Evolutionary conservation across 768 basidiomycete genomes (phyloP).

Genomic region (Antrodiella citrinella): DNA sequence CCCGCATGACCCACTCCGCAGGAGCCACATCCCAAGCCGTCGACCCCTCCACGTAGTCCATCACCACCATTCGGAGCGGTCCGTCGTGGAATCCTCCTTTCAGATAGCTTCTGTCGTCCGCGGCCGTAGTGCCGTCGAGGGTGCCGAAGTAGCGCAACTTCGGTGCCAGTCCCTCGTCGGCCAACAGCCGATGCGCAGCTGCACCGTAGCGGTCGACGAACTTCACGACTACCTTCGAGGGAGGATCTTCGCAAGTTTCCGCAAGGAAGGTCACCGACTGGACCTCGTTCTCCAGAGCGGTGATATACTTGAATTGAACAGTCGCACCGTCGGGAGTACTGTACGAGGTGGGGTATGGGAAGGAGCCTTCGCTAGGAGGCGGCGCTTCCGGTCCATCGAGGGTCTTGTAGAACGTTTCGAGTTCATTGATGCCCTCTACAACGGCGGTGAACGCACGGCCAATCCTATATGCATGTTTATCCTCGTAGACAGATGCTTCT

Average conservation of each 20-base stretch:
- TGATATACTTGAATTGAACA: background rate
- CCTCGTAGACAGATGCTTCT: background rate
- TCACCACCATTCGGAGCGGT: constrained; percentile 28
- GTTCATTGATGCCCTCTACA: background rate
- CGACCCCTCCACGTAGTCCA: constrained; percentile 26
- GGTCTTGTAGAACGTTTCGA: background rate
- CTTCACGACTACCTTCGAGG: constrained; percentile 25
- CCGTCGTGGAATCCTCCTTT: background rate
- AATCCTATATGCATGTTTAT: background rate
- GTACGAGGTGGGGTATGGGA: background rate
- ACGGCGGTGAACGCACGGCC: background rate
- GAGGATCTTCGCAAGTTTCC: background rate
- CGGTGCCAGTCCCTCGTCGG: constrained; percentile 18
- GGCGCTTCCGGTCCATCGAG: background rate
- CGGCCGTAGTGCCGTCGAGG: background rate
- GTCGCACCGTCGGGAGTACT: background rate
- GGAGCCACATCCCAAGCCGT: background rate
- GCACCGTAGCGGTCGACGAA: constrained; percentile 28
- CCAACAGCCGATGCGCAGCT: constrained; percentile 26
- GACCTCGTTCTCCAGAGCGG: background rate
- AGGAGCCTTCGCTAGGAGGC: background rate
- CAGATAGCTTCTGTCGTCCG: background rate
- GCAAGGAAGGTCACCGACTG: background rate
- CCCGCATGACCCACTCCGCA: constrained; percentile 86
- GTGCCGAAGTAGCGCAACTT: constrained; percentile 22